Evolutionary conservation across 1,284 basidiomycete species (phyloP).

Genomic region (Boletus sp.): DNA sequence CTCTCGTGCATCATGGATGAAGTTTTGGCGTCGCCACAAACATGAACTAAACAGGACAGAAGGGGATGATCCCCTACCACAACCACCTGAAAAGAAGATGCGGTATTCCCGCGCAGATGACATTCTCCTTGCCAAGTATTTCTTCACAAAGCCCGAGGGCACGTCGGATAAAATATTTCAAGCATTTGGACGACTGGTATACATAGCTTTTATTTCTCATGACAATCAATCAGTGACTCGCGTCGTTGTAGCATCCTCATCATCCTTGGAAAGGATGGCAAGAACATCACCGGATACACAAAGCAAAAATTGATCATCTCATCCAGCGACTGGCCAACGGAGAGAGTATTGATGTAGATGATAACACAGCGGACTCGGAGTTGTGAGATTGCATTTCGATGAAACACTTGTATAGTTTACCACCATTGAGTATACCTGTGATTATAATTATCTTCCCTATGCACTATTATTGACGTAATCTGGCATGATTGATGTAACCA

Average conservation of each 20-base stretch:
- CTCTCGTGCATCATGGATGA: conserved; percentile 86
- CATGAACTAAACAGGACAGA: conserved; percentile 67
- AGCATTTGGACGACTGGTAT: conserved; percentile 61
- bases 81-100: conserved; percentile 77
- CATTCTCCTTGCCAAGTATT: conserved; percentile 68
- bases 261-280: conserved; percentile 91
- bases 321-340: conserved; percentile 57
- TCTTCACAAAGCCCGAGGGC: conserved; percentile 64
- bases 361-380: conserved; percentile 28
- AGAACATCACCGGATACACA: conserved; percentile 81
- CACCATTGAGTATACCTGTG: neutral
- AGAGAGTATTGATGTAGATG: conserved; percentile 45
- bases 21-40: conserved; percentile 79
- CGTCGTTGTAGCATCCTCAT: conserved; percentile 58
- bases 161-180: conserved; percentile 80
- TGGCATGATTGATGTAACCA: no score
- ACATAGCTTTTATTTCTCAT: conserved; percentile 20
- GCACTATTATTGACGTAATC: conserved; percentile 8
- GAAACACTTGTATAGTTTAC: conserved; percentile 10
- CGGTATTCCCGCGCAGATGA: conserved; percentile 75
- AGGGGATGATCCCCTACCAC: conserved; percentile 62
- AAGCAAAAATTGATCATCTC: conserved; percentile 75
- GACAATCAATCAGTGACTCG: neutral
- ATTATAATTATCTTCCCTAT: conserved; percentile 5
- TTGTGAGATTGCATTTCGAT: conserved; percentile 15